Evolutionary conservation across 176 grass and related monocot species (phyloP).

Genomic region (Typha latifolia): DNA sequence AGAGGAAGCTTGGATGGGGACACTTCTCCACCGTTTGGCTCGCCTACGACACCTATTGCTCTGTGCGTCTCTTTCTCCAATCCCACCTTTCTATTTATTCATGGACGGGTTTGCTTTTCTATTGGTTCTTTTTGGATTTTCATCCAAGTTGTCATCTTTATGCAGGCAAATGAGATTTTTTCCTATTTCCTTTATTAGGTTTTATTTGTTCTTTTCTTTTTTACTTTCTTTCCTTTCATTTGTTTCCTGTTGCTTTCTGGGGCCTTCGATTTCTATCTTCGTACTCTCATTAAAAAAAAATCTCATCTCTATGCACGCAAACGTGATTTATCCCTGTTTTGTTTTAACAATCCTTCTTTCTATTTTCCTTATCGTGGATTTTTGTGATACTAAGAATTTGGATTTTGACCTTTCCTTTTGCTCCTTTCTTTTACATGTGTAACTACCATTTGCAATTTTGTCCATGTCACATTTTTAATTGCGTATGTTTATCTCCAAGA

Average conservation of each 20-base stretch:
- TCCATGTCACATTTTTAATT: too few species aligned
- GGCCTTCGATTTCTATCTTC: neutral
- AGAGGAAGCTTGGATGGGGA: constrained; percentile 93
- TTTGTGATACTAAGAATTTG: neutral
- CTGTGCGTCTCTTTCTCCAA: constrained; percentile 25
- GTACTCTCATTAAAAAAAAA: neutral
- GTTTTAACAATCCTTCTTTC: constrained; percentile 3
- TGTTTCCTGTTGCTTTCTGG: neutral
- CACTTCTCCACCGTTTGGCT: constrained; percentile 99
- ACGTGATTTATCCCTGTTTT: neutral
- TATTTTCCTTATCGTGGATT: neutral
- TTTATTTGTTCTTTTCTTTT: neutral
- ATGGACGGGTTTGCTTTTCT: too few species aligned
- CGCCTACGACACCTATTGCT: constrained; percentile 71
- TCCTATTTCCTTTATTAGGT: too few species aligned
- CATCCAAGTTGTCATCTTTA: too few species aligned
- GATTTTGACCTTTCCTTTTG: too few species aligned
- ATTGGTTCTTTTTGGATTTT: too few species aligned
- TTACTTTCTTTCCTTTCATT: neutral
- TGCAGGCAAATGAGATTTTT: too few species aligned
- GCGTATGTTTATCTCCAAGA: too few species aligned
- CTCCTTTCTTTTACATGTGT: too few species aligned
- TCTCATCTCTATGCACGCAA: constrained; percentile 10
- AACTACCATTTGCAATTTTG: too few species aligned
- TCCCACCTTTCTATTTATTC: neutral